These are phyloP conservation scores for Botrytis fragariae DNA, from an alignment of 2,329 filamentous ascomycete species.

Conservation along the genomic window DNA sequence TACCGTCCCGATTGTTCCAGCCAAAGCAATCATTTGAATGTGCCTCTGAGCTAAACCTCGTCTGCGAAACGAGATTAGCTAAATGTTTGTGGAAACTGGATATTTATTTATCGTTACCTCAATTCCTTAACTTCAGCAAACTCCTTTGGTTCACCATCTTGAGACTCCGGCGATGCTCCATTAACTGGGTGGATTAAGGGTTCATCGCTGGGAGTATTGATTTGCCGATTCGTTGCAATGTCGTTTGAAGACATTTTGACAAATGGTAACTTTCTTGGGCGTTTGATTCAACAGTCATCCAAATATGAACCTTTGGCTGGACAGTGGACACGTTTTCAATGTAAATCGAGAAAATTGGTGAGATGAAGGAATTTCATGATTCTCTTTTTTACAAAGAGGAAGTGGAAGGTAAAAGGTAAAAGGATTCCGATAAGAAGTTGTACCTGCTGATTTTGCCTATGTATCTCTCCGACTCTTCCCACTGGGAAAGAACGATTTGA, in stretches of 20 bases:
- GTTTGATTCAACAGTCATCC: not conserved
- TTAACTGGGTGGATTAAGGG: not conserved
- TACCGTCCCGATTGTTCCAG: slow-evolving; percentile 42
- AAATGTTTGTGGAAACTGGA: not conserved
- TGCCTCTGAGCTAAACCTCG: slow-evolving; percentile 43
- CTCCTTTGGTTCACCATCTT: not conserved
- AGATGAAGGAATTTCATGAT: too few relatives aligned
- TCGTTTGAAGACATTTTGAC: not conserved
- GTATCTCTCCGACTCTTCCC: too few relatives aligned
- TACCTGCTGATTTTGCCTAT: not conserved
- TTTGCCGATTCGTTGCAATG: not conserved
- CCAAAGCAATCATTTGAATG: slow-evolving; percentile 44
- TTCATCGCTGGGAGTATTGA: slow-evolving; percentile 1
- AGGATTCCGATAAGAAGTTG: not conserved
- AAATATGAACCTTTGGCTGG: not conserved
- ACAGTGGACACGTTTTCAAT: not conserved
- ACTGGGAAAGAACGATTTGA: not conserved
- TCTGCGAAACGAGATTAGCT: not conserved
- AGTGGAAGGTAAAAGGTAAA: too few relatives aligned
- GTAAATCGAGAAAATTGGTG: not conserved
- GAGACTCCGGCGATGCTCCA: not conserved
- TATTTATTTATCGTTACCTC: slow-evolving; percentile 1
- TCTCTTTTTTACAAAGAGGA: not conserved
- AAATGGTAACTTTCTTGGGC: not conserved
- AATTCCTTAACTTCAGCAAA: slow-evolving; percentile 19